These are phyloP conservation scores for Picea mariana DNA, from an alignment of 83 land plant genomes.

Conservation along the genomic window DNA sequence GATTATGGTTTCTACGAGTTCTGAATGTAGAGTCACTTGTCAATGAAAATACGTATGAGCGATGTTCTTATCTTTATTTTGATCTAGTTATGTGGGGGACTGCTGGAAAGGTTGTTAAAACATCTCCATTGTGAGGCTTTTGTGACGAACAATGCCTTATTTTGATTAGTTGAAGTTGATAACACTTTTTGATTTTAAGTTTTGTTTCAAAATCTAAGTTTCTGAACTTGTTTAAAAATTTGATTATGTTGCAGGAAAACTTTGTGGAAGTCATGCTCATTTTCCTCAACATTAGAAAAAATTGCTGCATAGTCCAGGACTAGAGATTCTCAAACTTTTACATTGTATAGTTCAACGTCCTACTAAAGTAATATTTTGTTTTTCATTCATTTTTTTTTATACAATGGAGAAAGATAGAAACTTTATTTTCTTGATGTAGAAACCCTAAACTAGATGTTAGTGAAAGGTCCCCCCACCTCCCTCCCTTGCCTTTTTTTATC, in stretches of 20 bases:
- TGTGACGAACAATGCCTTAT: not conserved
- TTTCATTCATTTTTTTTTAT: not conserved
- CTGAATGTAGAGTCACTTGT: conserved; percentile 75
- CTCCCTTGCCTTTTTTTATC: too few relatives aligned
- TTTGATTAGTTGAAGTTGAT: not conserved
- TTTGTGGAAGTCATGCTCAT: conserved; percentile 11
- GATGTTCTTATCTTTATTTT: conserved; percentile 80
- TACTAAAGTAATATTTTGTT: too few relatives aligned
- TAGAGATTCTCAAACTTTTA: too few relatives aligned
- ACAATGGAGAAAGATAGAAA: not conserved
- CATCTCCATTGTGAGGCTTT: not conserved
- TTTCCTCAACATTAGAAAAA: too few relatives aligned
- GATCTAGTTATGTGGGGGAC: conserved; percentile 76
- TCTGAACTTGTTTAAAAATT: not conserved
- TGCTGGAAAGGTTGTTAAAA: conserved; percentile 60
- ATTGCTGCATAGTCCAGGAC: too few relatives aligned
- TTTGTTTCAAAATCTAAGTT: not conserved
- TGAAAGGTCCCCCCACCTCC: too few relatives aligned
- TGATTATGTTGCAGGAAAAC: conserved; percentile 71
- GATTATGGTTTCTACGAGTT: conserved; percentile 66
- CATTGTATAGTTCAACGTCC: too few relatives aligned
- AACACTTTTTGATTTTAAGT: not conserved
- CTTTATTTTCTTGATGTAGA: too few relatives aligned
- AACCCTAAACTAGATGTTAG: too few relatives aligned
- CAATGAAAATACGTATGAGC: conserved; percentile 64